Conservation (phyloP, 768 basidiomycete species). For the Podaxis carcinomalis region DNA sequence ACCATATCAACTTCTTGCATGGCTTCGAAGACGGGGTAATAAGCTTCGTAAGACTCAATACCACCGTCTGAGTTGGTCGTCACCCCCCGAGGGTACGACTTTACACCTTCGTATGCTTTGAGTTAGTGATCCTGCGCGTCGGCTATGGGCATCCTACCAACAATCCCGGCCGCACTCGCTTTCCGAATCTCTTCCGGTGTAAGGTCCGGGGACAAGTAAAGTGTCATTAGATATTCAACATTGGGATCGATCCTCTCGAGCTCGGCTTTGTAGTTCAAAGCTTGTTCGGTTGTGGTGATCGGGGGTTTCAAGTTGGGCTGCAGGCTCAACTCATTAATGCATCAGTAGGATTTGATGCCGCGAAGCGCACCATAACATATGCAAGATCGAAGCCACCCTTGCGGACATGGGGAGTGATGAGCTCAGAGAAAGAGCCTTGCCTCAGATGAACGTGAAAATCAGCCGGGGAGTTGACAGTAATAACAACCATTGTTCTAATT, state of each 20-base stretch:
- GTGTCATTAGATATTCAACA: conserved; percentile 90
- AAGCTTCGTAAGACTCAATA: conserved; percentile 91
- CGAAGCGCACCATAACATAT: conserved; percentile 84
- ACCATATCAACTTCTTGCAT: conserved; percentile 96
- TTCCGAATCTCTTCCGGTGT: conserved; percentile 89
- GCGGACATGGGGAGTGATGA: conserved; percentile 88
- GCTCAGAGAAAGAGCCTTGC: conserved; percentile 73
- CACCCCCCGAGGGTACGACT: conserved; percentile 95
- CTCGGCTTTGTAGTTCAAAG: conserved; percentile 72
- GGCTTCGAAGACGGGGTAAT: conserved; percentile 88
- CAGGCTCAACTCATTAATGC: conserved; percentile 12
- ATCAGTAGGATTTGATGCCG: neutral
- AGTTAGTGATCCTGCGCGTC: neutral
- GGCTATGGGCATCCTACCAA: conserved; percentile 31
- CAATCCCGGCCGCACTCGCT: conserved; percentile 80
- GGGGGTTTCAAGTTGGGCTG: conserved; percentile 94
- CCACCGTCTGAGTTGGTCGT: conserved; percentile 97
- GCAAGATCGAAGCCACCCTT: conserved; percentile 87
- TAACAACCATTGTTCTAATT: conserved; percentile 30
- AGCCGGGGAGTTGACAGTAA: conserved; percentile 57
- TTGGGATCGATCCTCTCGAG: conserved; percentile 72
- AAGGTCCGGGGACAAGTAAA: conserved; percentile 90
- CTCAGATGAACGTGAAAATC: conserved; percentile 98
- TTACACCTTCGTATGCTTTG: conserved; percentile 53
- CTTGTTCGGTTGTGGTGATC: conserved; percentile 75